A percentile compares a stretch with the other conserved stretches of the same genome.
Evolutionary conservation across 202 grass and related monocot genomes (phyloP).

Genomic region (Musa balbisiana): DNA sequence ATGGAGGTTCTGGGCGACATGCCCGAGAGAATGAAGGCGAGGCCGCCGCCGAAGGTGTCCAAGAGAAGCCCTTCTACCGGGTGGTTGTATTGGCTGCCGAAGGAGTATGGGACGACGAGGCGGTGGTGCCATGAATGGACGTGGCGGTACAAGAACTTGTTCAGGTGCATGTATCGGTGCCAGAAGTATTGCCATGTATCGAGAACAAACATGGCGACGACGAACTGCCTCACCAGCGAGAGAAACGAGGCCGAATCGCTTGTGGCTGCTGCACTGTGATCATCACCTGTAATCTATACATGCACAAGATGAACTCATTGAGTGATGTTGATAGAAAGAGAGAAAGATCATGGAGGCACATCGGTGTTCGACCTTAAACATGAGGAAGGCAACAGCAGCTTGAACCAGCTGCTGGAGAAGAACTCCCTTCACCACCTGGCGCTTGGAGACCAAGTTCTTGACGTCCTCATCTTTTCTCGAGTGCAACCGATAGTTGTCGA

Average conservation of each 20-base stretch:
- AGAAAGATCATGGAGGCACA: no score
- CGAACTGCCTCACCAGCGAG: conserved; percentile 44
- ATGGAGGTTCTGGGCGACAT: conserved; percentile 67
- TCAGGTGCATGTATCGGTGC: conserved; percentile 88
- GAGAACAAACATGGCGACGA: conserved; percentile 68
- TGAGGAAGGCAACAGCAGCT: conserved; percentile 48
- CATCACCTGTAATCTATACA: no score
- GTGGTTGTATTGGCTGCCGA: conserved; percentile 85
- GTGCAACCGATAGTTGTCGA: conserved; percentile 55
- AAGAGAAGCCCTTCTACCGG: conserved; percentile 76
- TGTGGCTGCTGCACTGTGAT: not conserved
- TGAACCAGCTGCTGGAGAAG: conserved; percentile 77
- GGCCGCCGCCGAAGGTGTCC: conserved; percentile 67
- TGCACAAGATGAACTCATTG: no score
- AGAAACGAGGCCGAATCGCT: conserved; percentile 30
- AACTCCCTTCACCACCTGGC: conserved; percentile 57
- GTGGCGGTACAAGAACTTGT: conserved; percentile 80
- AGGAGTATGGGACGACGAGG: conserved; percentile 76
- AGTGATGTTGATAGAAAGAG: no score
- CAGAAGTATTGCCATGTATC: conserved; percentile 94
- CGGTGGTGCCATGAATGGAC: conserved; percentile 85
- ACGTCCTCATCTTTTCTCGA: conserved; percentile 45
- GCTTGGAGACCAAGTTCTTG: conserved; percentile 61
- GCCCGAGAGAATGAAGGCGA: conserved; percentile 61
- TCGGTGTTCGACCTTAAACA: conserved; percentile 41